These are phyloP conservation scores for Aulographum hederae DNA, from an alignment of 2,329 filamentous ascomycete species.

Conservation along the genomic window DNA sequence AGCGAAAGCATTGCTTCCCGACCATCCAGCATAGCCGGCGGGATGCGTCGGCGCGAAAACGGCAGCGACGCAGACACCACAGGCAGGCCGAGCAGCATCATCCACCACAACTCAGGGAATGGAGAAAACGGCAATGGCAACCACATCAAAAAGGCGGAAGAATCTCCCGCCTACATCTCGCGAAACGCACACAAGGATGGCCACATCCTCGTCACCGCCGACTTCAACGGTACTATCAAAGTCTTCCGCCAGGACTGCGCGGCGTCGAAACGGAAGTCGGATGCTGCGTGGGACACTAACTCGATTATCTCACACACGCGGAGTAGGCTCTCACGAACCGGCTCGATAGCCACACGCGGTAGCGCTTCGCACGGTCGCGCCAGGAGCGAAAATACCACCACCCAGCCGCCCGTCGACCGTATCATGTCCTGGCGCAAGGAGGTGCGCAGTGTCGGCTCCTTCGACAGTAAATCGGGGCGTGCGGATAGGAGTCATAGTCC, in stretches of 20 bases:
- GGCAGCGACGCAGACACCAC: constrained; percentile 12
- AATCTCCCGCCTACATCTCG: constrained; percentile 60
- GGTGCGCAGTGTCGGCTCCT: constrained; percentile 20
- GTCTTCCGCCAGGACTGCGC: constrained; percentile 93
- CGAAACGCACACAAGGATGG: constrained; percentile 61
- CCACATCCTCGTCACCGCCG: constrained; percentile 82
- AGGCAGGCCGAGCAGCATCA: background rate
- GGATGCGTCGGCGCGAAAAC: too few relatives aligned
- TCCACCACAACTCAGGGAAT: constrained; percentile 6
- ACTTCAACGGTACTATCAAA: constrained; percentile 77
- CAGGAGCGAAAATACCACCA: constrained; percentile 25
- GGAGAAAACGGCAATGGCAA: constrained; percentile 9
- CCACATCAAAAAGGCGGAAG: constrained; percentile 28
- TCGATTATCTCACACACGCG: background rate
- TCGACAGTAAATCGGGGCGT: constrained; percentile 9
- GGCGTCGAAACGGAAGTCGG: constrained; percentile 44
- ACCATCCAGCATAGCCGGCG: too few relatives aligned
- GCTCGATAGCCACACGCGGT: constrained; percentile 29
- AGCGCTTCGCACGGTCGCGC: constrained; percentile 23
- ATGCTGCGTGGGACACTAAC: constrained; percentile 17
- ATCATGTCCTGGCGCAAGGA: constrained; percentile 79
- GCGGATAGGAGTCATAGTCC: constrained; percentile 16
- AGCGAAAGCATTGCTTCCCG: constrained; percentile 41
- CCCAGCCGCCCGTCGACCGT: constrained; percentile 45
- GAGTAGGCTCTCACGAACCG: constrained; percentile 17